Conservation (phyloP, 768 basidiomycete genomes). For the Macrocybe gigantea region DNA sequence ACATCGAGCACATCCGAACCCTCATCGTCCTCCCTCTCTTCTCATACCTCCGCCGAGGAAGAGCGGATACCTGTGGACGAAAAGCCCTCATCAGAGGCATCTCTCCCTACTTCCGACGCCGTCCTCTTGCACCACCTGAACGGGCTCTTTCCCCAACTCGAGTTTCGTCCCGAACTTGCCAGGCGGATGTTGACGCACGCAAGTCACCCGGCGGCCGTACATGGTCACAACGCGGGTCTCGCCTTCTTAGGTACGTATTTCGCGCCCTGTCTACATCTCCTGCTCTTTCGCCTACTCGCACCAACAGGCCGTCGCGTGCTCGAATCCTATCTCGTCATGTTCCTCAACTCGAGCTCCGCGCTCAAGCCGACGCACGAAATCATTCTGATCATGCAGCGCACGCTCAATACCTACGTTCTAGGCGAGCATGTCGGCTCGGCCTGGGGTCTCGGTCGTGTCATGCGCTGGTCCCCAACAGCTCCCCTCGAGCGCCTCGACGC, state of each 20-base stretch:
- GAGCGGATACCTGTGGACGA: too few relatives aligned
- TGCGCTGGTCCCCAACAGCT: conserved; percentile 70
- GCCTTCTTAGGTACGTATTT: conserved; percentile 61
- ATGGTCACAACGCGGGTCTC: conserved; percentile 69
- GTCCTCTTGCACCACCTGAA: conserved; percentile 41
- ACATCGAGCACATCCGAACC: too few relatives aligned
- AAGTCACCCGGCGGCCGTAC: conserved; percentile 60
- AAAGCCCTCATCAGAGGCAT: too few relatives aligned
- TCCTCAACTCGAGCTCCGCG: conserved; percentile 52
- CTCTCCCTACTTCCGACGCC: too few relatives aligned
- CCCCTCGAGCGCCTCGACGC: conserved; percentile 26
- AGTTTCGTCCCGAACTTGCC: conserved; percentile 68
- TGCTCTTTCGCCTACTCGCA: background rate
- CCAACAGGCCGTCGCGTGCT: conserved; percentile 67
- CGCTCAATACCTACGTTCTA: conserved; percentile 64
- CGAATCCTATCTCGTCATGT: conserved; percentile 68
- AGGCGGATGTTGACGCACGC: conserved; percentile 72
- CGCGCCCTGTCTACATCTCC: background rate
- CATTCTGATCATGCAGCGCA: conserved; percentile 47
- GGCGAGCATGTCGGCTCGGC: conserved; percentile 68
- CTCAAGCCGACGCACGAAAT: conserved; percentile 47
- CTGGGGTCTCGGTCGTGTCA: conserved; percentile 71
- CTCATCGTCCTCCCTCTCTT: too few relatives aligned
- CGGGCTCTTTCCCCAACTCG: conserved; percentile 55
- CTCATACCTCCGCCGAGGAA: too few relatives aligned